These are phyloP conservation scores for Phytophthora meadii DNA, from an alignment of 352 stramenopile species.

Conservation along the genomic window DNA sequence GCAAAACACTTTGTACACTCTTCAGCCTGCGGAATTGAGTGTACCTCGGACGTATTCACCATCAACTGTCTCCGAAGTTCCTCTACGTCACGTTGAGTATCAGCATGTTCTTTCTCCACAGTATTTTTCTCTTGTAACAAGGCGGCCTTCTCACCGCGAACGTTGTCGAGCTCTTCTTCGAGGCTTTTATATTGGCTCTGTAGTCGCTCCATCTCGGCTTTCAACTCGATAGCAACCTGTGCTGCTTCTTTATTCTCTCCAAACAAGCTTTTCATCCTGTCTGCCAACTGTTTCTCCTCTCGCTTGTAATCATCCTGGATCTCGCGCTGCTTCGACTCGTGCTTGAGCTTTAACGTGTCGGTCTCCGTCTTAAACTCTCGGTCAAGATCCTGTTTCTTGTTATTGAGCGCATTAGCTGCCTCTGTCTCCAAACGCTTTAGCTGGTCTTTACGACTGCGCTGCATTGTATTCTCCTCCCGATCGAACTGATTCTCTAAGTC, in stretches of 20 bases:
- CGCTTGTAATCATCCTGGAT: slow-evolving; percentile 49
- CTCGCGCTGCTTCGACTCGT: slow-evolving; percentile 54
- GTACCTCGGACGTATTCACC: slow-evolving; percentile 5
- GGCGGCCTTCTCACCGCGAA: slow-evolving; percentile 24
- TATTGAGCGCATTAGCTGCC: slow-evolving; percentile 42
- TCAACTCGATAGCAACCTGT: slow-evolving; percentile 29
- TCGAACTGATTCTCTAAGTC: slow-evolving; percentile 78
- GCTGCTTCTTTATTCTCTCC: slow-evolving; percentile 36
- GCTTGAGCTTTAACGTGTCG: slow-evolving; percentile 45
- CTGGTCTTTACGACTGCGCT: slow-evolving; percentile 69
- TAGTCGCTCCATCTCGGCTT: slow-evolving; percentile 40
- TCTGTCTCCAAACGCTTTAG: slow-evolving; percentile 68
- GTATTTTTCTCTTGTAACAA: slow-evolving; percentile 25
- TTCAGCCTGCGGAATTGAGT: neutral
- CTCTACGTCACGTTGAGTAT: slow-evolving; percentile 8
- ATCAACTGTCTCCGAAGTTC: slow-evolving; percentile 19
- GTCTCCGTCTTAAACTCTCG: slow-evolving; percentile 53
- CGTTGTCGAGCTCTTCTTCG: slow-evolving; percentile 21
- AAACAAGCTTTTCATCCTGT: slow-evolving; percentile 37
- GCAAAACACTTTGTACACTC: slow-evolving; percentile 20
- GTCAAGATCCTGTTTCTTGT: slow-evolving; percentile 71
- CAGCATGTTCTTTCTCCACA: slow-evolving; percentile 12
- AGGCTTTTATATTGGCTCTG: slow-evolving; percentile 20
- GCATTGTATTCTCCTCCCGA: slow-evolving; percentile 59
- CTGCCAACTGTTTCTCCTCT: slow-evolving; percentile 43